Evolutionary conservation across 805 yeast genomes (phyloP).

Genomic region (Wickerhamiella nectarea): DNA sequence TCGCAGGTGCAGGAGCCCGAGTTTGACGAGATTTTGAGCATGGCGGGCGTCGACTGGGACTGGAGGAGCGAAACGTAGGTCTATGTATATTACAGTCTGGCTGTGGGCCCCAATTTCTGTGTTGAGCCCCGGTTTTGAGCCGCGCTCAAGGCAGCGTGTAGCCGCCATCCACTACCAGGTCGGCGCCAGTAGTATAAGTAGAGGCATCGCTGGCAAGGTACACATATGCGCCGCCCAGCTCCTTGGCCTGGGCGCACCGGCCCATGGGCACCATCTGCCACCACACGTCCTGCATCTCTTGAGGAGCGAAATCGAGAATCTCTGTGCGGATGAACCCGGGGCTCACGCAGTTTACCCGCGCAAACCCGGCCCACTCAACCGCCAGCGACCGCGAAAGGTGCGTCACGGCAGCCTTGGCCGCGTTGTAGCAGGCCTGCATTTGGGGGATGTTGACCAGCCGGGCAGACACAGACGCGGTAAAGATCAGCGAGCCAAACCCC

Average conservation of each 20-base stretch:
- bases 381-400: constrained; percentile 70
- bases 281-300: constrained; percentile 37
- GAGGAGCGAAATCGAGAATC: constrained; percentile 37
- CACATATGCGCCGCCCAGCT: constrained; percentile 66
- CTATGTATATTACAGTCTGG: too few species aligned
- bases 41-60: constrained; percentile 25
- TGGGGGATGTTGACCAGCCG: constrained; percentile 81
- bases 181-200: constrained; percentile 66
- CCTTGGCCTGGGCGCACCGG: constrained; percentile 59
- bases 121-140: too few species aligned
- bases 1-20: constrained; percentile 35
- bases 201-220: constrained; percentile 75
- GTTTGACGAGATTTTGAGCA: constrained; percentile 28
- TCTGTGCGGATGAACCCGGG: constrained; percentile 78
- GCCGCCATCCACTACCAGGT: constrained; percentile 69
- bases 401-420: constrained; percentile 71
- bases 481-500: constrained; percentile 63
- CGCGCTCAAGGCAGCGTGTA: constrained; percentile 36
- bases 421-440: constrained; percentile 71
- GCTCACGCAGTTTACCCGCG: constrained; percentile 65
- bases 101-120: too few species aligned
- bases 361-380: constrained; percentile 76
- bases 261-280: constrained; percentile 34
- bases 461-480: constrained; percentile 85
- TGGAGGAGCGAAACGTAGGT: constrained; percentile 20